Percentiles rank a stretch among this genome's conserved stretches.
phyloP scores from a whole-genome alignment of 75 land plant genomes.

The Azolla pinnata region DNA sequence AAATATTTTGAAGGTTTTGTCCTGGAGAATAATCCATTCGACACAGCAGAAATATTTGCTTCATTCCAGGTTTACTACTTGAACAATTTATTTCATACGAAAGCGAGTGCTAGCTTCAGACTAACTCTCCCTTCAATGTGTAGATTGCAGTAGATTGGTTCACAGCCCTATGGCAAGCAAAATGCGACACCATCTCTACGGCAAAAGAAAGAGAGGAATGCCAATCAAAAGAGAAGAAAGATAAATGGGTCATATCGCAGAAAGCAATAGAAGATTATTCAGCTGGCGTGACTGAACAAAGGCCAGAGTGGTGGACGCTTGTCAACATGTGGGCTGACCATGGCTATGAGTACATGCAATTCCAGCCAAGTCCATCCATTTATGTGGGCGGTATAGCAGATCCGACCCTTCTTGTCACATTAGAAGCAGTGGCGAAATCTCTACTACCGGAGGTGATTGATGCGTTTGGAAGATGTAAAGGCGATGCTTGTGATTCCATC shows the following conservation, averaged over 20 bases:
- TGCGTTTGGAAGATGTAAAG: slow-evolving; percentile 2
- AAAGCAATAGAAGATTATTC: slow-evolving; percentile 18
- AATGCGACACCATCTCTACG: background rate
- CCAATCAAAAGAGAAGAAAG: slow-evolving; percentile 10
- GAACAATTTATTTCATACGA: background rate
- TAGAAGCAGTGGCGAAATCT: slow-evolving; percentile 14
- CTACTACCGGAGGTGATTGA: background rate
- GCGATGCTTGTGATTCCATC: background rate
- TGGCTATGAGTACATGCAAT: slow-evolving; percentile 35
- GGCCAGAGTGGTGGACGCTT: slow-evolving; percentile 35
- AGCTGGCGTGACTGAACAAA: slow-evolving; percentile 15
- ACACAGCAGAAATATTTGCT: slow-evolving; percentile 18
- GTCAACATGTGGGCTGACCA: slow-evolving; percentile 28
- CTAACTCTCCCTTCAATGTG: background rate
- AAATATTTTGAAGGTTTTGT: slow-evolving; percentile 24
- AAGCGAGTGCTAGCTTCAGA: background rate
- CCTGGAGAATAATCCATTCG: slow-evolving; percentile 33
- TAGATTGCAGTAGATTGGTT: slow-evolving; percentile 31
- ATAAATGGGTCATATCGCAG: slow-evolving; percentile 13
- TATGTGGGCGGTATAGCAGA: slow-evolving; percentile 26
- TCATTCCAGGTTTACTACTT: slow-evolving; percentile 22
- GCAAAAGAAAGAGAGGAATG: slow-evolving; percentile 8
- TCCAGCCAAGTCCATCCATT: slow-evolving; percentile 30
- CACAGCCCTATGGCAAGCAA: slow-evolving; percentile 14
- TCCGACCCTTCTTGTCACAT: slow-evolving; percentile 22